These are phyloP conservation scores for Neonectria neomacrospora DNA, from an alignment of 2,329 filamentous ascomycete species.

Conservation along the genomic window DNA sequence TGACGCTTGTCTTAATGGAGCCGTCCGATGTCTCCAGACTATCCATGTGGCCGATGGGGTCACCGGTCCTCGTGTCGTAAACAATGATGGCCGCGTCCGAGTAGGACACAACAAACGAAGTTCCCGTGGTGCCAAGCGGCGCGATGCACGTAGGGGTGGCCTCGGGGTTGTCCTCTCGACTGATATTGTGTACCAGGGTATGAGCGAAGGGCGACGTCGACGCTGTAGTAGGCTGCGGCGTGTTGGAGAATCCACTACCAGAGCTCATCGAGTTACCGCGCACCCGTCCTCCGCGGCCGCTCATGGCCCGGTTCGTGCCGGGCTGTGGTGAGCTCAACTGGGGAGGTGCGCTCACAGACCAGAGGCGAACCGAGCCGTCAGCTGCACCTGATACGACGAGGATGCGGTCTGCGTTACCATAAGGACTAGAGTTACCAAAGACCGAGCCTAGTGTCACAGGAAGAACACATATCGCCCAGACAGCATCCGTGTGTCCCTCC, in stretches of 20 bases:
- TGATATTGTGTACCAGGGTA: constrained; percentile 88
- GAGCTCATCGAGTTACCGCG: constrained; percentile 94
- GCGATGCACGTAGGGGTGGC: constrained; percentile 91
- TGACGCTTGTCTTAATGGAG: constrained; percentile 82
- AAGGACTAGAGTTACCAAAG: constrained; percentile 79
- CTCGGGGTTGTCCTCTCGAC: constrained; percentile 70
- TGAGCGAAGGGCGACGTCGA: constrained; percentile 88
- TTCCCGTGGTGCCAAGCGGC: constrained; percentile 83
- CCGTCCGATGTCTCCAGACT: constrained; percentile 94
- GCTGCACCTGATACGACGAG: constrained; percentile 91
- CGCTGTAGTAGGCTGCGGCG: constrained; percentile 88
- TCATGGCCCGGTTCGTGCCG: constrained; percentile 67
- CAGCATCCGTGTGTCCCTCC: constrained; percentile 93
- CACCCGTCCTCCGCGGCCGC: constrained; percentile 75
- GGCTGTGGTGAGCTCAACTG: constrained; percentile 85
- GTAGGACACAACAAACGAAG: constrained; percentile 93
- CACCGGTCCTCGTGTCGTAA: constrained; percentile 91
- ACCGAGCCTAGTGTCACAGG: constrained; percentile 83
- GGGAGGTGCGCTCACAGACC: constrained; percentile 92
- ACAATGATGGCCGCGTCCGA: constrained; percentile 90
- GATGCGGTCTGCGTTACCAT: constrained; percentile 85
- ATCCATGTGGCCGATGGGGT: constrained; percentile 92
- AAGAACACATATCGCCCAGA: constrained; percentile 94
- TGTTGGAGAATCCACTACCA: constrained; percentile 89
- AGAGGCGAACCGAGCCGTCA: constrained; percentile 91